Conservation (phyloP, 148 eudicot genomes). For the Persicaria maculosa region DNA sequence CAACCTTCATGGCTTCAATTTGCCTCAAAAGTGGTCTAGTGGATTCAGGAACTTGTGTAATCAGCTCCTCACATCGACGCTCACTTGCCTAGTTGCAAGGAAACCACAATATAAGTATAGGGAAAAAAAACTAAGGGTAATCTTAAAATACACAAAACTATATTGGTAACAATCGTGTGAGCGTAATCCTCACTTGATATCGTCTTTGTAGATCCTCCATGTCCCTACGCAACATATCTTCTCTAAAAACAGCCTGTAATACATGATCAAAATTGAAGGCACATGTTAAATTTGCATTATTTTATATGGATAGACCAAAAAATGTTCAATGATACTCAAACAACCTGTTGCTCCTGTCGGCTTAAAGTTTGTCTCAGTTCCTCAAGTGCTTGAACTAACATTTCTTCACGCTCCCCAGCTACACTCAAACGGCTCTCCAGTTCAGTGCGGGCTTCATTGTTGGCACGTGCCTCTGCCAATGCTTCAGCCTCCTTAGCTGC, state of each 20-base stretch:
- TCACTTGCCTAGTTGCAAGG: slow-evolving; percentile 68
- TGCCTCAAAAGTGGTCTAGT: slow-evolving; percentile 95
- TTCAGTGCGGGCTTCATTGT: slow-evolving; percentile 81
- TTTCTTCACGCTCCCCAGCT: slow-evolving; percentile 82
- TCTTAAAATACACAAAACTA: background rate
- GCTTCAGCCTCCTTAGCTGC: slow-evolving; percentile 94
- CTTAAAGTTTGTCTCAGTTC: slow-evolving; percentile 83
- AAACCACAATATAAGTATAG: slow-evolving; percentile 4
- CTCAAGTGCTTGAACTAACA: slow-evolving; percentile 89
- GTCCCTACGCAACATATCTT: slow-evolving; percentile 82
- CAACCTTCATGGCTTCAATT: slow-evolving; percentile 97
- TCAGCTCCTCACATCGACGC: slow-evolving; percentile 89
- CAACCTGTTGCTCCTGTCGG: slow-evolving; percentile 91
- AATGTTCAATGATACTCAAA: slow-evolving; percentile 6
- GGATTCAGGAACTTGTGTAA: slow-evolving; percentile 92
- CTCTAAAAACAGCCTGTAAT: slow-evolving; percentile 66
- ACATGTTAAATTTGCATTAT: background rate
- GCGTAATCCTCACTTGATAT: slow-evolving; percentile 59
- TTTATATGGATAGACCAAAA: background rate
- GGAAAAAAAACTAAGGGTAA: too few relatives aligned
- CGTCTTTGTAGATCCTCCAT: slow-evolving; percentile 87
- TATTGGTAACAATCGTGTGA: background rate
- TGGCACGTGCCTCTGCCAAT: slow-evolving; percentile 78
- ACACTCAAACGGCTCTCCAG: slow-evolving; percentile 73
- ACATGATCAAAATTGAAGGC: slow-evolving; percentile 1